A percentile compares a stretch with the other conserved stretches of the same genome.
These are phyloP conservation scores for Saturnispora dispora DNA, from an alignment of 805 yeast species.

Conservation along the genomic window DNA sequence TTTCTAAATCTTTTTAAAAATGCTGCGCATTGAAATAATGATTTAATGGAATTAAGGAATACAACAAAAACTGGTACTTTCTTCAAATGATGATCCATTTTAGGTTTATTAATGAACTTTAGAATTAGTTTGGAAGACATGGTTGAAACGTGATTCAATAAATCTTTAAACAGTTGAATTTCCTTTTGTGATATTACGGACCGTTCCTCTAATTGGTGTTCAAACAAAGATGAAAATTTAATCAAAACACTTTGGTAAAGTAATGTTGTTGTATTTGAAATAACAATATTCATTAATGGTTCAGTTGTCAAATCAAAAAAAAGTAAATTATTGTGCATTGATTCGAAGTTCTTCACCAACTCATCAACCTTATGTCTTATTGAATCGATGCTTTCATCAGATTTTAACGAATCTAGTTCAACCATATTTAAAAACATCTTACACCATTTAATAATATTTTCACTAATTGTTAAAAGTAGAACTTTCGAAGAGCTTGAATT, in stretches of 20 bases:
- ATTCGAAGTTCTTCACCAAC: constrained; percentile 20
- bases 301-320: constrained; percentile 22
- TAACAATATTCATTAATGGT: constrained; percentile 19
- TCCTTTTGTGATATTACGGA: constrained; percentile 15
- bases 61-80: constrained; percentile 20
- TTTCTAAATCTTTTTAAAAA: constrained; percentile 15
- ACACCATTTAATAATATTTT: constrained; percentile 27
- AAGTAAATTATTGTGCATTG: constrained; percentile 22
- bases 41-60: constrained; percentile 22
- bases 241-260: constrained; percentile 23
- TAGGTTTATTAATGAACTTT: constrained; percentile 14
- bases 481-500: constrained; percentile 21
- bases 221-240: constrained; percentile 21
- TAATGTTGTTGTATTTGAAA: constrained; percentile 20
- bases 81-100: constrained; percentile 13
- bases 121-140: constrained; percentile 16
- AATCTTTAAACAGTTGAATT: constrained; percentile 15
- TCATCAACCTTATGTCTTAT: constrained; percentile 21
- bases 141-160: constrained; percentile 16
- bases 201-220: constrained; percentile 12
- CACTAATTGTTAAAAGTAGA: constrained; percentile 23
- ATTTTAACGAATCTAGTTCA: constrained; percentile 20
- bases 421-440: constrained; percentile 24
- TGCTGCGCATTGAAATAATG: constrained; percentile 22
- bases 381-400: constrained; percentile 14